Conservation (phyloP, 495 filamentous ascomycete species). For the Lasiosphaeria hispida region DNA sequence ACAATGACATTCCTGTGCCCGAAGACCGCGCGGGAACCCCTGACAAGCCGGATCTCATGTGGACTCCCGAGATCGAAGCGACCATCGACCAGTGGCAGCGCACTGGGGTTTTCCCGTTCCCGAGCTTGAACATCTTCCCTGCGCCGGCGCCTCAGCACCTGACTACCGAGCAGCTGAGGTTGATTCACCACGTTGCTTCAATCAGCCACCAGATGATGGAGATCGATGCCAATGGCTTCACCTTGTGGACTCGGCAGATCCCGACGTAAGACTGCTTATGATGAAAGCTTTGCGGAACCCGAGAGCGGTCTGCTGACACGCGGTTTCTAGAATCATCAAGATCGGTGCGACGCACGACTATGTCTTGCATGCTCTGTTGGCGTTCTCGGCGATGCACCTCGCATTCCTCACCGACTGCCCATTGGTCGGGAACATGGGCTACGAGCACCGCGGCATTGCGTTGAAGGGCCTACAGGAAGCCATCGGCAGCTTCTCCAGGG, state of each 20-base stretch:
- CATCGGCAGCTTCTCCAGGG: slow-evolving; percentile 77
- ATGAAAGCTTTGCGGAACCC: neutral
- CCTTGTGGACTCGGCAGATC: slow-evolving; percentile 88
- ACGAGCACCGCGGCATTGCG: slow-evolving; percentile 80
- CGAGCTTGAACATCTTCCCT: slow-evolving; percentile 69
- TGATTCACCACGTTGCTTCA: slow-evolving; percentile 87
- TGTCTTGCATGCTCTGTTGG: slow-evolving; percentile 89
- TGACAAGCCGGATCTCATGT: slow-evolving; percentile 73
- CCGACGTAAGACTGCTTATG: slow-evolving; percentile 65
- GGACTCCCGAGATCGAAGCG: slow-evolving; percentile 77
- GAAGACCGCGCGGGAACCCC: slow-evolving; percentile 64
- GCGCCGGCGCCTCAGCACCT: slow-evolving; percentile 62
- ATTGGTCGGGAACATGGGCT: slow-evolving; percentile 78
- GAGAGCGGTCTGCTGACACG: slow-evolving; percentile 25
- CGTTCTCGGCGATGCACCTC: slow-evolving; percentile 87
- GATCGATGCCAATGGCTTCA: slow-evolving; percentile 73
- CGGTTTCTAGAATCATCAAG: slow-evolving; percentile 67
- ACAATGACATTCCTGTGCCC: slow-evolving; percentile 74
- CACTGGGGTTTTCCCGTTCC: slow-evolving; percentile 85
- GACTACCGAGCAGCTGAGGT: slow-evolving; percentile 72
- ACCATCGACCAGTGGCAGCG: slow-evolving; percentile 79
- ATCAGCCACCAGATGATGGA: slow-evolving; percentile 79
- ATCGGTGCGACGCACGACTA: slow-evolving; percentile 78
- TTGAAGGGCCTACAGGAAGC: slow-evolving; percentile 85
- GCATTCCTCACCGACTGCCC: slow-evolving; percentile 80